These are phyloP conservation scores for Lycium ferocissimum DNA, from an alignment of 257 asterid species.

Conservation along the genomic window DNA sequence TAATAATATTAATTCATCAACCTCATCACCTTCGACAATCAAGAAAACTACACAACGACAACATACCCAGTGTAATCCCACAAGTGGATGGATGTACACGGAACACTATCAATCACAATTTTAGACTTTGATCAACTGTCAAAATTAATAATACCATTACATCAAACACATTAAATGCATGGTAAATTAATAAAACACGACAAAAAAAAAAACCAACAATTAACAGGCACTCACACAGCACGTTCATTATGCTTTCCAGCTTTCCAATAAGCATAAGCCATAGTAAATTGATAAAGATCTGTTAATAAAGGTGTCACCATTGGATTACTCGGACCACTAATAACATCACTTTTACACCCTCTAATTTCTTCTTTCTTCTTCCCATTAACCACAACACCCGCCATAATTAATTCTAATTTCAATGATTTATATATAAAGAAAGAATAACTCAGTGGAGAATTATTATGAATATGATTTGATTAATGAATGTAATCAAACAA, in stretches of 20 bases:
- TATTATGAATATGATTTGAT: neutral
- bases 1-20: too few relatives aligned
- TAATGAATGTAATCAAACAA: neutral
- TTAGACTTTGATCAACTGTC: too few relatives aligned
- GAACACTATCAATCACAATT: too few relatives aligned
- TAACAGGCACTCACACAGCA: conserved; percentile 68
- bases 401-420: neutral
- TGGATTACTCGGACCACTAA: conserved; percentile 83
- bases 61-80: too few relatives aligned
- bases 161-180: neutral
- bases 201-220: neutral
- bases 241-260: conserved; percentile 87
- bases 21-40: too few relatives aligned
- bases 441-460: neutral
- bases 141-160: neutral
- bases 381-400: neutral
- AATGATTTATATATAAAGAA: too few relatives aligned
- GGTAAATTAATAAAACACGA: neutral
- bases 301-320: conserved; percentile 97
- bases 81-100: too few relatives aligned
- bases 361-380: neutral
- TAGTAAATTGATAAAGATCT: conserved; percentile 94
- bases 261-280: conserved; percentile 99
- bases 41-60: too few relatives aligned
- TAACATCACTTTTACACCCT: conserved; percentile 5